These are phyloP conservation scores for Orbilia quercus DNA, from an alignment of 2,329 filamentous ascomycete genomes.

Conservation along the genomic window DNA sequence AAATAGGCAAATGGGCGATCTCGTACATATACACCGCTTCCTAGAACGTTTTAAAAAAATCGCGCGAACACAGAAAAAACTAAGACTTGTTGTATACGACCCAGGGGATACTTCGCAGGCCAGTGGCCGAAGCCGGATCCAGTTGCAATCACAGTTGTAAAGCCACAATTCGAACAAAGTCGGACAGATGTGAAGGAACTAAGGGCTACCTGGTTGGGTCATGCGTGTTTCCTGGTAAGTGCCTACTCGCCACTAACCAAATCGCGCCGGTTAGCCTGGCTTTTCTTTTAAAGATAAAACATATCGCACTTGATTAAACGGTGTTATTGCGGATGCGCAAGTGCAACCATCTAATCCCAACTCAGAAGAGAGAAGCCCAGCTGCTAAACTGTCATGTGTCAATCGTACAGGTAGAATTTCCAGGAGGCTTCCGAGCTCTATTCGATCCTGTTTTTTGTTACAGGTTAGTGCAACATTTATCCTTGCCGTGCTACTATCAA, in stretches of 20 bases:
- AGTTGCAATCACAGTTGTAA: conserved; percentile 34
- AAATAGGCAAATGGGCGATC: conserved; percentile 33
- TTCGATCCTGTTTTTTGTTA: conserved; percentile 95
- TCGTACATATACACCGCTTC: conserved; percentile 25
- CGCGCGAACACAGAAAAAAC: conserved; percentile 25
- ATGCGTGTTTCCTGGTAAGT: conserved; percentile 77
- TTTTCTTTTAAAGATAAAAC: not conserved
- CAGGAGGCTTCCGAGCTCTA: conserved; percentile 83
- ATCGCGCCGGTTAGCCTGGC: conserved; percentile 67
- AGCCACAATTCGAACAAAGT: conserved; percentile 53
- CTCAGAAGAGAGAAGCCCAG: conserved; percentile 18
- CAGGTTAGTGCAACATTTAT: conserved; percentile 50
- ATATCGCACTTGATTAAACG: not conserved
- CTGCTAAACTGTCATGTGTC: conserved; percentile 48
- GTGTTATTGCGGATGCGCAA: not conserved
- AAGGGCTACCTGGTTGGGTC: conserved; percentile 92
- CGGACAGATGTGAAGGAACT: conserved; percentile 66
- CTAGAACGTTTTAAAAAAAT: not conserved
- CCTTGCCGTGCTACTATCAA: conserved; percentile 22
- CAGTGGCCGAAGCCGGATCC: conserved; percentile 36
- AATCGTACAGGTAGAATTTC: conserved; percentile 72
- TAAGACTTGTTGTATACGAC: conserved; percentile 25
- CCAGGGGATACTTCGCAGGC: conserved; percentile 30
- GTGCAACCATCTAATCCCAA: not conserved
- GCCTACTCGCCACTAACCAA: conserved; percentile 5